Percentiles rank a stretch among this genome's conserved stretches.
Evolutionary conservation across 2,329 filamentous ascomycete species (phyloP).

Genomic region (Fusarium pseudoanthophilum): DNA sequence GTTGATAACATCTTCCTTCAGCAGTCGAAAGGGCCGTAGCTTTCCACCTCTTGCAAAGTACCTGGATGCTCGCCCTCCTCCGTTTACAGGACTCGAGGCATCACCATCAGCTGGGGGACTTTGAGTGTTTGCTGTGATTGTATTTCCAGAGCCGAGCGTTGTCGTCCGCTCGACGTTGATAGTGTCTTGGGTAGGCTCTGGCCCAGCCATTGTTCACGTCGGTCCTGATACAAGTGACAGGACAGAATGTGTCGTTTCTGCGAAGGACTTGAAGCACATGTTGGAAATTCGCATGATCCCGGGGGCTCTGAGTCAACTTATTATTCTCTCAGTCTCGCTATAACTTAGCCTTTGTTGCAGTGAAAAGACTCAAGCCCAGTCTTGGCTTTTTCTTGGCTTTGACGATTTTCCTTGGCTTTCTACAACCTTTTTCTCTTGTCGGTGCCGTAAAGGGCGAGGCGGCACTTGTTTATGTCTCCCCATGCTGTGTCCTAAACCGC

Average conservation of each 20-base stretch:
- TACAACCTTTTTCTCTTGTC: neutral
- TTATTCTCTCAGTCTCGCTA: neutral
- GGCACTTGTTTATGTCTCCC: neutral
- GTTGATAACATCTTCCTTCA: slow-evolving; percentile 60
- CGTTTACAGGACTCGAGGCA: neutral
- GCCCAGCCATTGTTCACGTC: slow-evolving; percentile 16
- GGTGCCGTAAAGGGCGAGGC: slow-evolving; percentile 6
- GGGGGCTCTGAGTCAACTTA: slow-evolving; percentile 13
- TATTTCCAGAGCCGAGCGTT: slow-evolving; percentile 21
- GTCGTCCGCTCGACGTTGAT: slow-evolving; percentile 13
- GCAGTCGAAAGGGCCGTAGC: slow-evolving; percentile 63
- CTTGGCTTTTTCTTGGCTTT: slow-evolving; percentile 26
- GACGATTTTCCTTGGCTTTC: slow-evolving; percentile 11
- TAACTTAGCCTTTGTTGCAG: neutral
- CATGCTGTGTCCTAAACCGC: slow-evolving; percentile 10
- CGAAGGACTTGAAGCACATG: slow-evolving; percentile 4
- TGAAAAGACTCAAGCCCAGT: neutral
- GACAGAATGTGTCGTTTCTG: neutral
- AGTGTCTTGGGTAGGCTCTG: slow-evolving; percentile 1
- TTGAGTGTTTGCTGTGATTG: slow-evolving; percentile 15
- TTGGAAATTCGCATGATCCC: neutral
- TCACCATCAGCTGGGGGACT: neutral
- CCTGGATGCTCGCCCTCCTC: neutral
- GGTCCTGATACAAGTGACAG: neutral
- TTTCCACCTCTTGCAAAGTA: slow-evolving; percentile 54